Base-by-base conservation (phyloP, 2,329 filamentous ascomycete species). In the Fonsecaea pedrosoi region DNA sequence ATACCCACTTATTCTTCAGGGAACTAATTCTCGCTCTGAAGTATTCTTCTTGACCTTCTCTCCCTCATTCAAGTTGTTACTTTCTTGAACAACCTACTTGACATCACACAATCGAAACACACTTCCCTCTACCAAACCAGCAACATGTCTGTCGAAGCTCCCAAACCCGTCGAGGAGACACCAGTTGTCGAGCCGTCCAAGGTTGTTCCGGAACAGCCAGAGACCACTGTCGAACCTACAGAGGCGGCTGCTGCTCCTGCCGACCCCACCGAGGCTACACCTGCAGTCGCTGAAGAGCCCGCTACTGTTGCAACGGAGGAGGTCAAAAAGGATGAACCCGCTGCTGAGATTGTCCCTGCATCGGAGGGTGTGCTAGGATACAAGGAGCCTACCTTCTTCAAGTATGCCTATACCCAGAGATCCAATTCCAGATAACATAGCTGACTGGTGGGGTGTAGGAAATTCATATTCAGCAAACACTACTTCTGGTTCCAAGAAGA, bases 401-500 rank as follows among this genome's bases (percentile, higher is more conserved):
- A 96, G 94, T 97, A 86, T 84, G 92, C 77, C 18, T 21, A 8
- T 34, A 2, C 32, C n/a, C 35, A 71, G 62, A 75, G 79, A 66
- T 45, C 69, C 40, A 13, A 35, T 10, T 15, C 7, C 2, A 25
- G 15, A 3, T 6, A 13, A 35, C 48, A 38, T 13, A 18, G 45
- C 60, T 62, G 21, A 60, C 54, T 3, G 13, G 15, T n/a, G 18
- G 48, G 38, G 21, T 37, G 38, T 74, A 96, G 92, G 87, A 91
- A 92, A 80, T 87, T 98, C 76, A 89, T 92, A 75, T 94, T 93
- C 83, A 88, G 89, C 79, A 97, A 97, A 88, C 92, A 93, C 79
- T 92, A 92, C 83, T 97, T 98, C 84, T 94, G 90, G 87, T 92
- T 94, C 82, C 87, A 89, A 73, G 83, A 87, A 58, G 91, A 93